Conservation (phyloP, 441 rosid species). For the California macrophylla region DNA sequence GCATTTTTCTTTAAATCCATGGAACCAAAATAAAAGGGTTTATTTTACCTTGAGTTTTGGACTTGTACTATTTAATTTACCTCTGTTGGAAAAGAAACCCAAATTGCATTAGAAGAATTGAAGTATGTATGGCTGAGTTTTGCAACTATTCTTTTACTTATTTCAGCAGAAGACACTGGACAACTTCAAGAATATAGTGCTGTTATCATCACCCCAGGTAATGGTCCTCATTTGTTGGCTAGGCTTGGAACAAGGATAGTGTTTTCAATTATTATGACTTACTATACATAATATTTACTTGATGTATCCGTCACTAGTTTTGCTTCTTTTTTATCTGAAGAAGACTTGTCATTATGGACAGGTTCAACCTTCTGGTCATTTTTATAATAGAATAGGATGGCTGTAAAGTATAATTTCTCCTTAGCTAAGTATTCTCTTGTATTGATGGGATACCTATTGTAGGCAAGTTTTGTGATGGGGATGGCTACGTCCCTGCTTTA, state of each 20-base stretch:
- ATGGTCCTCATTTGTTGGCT: background rate
- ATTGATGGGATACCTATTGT: no score
- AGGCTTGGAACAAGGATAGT: background rate
- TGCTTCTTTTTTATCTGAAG: background rate
- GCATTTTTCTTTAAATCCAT: background rate
- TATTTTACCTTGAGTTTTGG: background rate
- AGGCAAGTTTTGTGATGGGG: no score
- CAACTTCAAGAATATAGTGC: slow-evolving; percentile 54
- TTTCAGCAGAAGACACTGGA: slow-evolving; percentile 84
- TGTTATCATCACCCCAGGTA: slow-evolving; percentile 89
- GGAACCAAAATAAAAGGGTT: background rate
- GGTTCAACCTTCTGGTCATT: background rate
- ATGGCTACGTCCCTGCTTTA: no score
- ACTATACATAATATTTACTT: no score
- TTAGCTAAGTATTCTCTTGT: no score
- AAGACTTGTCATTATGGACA: background rate
- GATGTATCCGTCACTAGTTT: background rate
- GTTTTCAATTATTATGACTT: background rate
- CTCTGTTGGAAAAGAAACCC: background rate
- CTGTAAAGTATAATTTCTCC: no score
- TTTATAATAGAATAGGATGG: background rate
- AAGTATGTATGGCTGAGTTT: background rate
- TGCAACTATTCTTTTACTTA: slow-evolving; percentile 18
- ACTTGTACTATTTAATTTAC: background rate
- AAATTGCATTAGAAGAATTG: background rate